Evolutionary conservation across 306 rosid species (phyloP).

Genomic region (Quercus parvula): DNA sequence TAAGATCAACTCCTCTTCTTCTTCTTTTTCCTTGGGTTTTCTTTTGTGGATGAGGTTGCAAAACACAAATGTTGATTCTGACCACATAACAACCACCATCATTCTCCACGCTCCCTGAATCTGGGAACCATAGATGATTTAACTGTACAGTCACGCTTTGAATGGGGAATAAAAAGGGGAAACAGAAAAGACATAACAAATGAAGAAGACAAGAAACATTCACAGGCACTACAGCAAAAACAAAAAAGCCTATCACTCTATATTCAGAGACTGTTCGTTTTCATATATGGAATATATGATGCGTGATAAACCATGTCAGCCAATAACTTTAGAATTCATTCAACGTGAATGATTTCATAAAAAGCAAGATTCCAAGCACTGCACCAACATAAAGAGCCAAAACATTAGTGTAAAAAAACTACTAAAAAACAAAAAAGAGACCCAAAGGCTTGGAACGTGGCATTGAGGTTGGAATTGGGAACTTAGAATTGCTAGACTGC

Average conservation of each 20-base stretch:
- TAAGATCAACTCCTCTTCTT: no score
- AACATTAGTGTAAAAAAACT: not conserved
- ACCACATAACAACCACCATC: no score
- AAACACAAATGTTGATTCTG: no score
- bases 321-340: no score
- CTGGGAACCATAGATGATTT: no score
- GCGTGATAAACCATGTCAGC: not conserved
- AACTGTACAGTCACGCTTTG: not conserved
- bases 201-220: slow-evolving; percentile 11
- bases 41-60: no score
- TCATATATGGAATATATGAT: not conserved
- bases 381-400: not conserved
- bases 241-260: not conserved
- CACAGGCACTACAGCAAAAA: not conserved
- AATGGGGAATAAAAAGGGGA: not conserved
- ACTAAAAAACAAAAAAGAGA: not conserved
- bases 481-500: not conserved
- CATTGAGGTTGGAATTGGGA: not conserved
- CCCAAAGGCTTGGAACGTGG: no score
- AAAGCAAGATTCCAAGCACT: not conserved
- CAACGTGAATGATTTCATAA: not conserved
- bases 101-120: no score
- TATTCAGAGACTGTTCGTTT: not conserved
- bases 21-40: no score
- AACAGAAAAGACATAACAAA: not conserved